Evolutionary conservation across 768 basidiomycete genomes (phyloP).

Genomic region (Hericium rajendrae): DNA sequence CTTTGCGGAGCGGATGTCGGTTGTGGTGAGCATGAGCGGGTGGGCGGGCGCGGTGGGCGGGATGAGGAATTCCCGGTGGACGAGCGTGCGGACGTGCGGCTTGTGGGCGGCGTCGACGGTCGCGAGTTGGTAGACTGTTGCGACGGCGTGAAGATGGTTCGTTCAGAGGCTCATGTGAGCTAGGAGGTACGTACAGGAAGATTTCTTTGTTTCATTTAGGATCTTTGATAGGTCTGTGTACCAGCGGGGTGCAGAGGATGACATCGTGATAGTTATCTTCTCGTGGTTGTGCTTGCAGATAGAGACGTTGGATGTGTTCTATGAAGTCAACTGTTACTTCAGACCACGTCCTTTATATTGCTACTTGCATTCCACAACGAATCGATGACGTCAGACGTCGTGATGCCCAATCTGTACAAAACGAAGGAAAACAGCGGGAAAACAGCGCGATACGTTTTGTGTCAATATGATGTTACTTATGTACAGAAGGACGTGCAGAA

Average conservation of each 20-base stretch:
- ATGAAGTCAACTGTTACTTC: too few relatives aligned
- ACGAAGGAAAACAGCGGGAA: too few relatives aligned
- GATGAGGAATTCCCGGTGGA: constrained; percentile 51
- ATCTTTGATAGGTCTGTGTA: constrained; percentile 17
- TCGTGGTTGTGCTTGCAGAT: too few relatives aligned
- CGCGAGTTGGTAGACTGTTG: constrained; percentile 51
- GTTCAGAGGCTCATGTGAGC: neutral
- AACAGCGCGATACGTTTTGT: too few relatives aligned
- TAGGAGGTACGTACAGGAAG: constrained; percentile 12
- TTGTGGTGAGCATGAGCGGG: constrained; percentile 57
- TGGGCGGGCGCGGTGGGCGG: constrained; percentile 31
- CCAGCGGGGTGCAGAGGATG: constrained; percentile 18
- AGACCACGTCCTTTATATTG: too few relatives aligned
- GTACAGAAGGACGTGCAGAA: too few relatives aligned
- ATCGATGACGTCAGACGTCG: too few relatives aligned
- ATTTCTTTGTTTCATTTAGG: constrained; percentile 16
- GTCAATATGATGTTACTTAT: too few relatives aligned
- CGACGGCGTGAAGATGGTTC: neutral
- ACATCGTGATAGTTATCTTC: too few relatives aligned
- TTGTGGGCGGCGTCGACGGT: constrained; percentile 35
- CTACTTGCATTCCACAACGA: too few relatives aligned
- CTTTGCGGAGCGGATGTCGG: constrained; percentile 69
- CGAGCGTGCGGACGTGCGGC: constrained; percentile 57
- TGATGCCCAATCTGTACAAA: too few relatives aligned
- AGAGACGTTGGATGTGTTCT: too few relatives aligned